Conservation (phyloP, 1,284 basidiomycete species). For the Polyporus tsugae region DNA sequence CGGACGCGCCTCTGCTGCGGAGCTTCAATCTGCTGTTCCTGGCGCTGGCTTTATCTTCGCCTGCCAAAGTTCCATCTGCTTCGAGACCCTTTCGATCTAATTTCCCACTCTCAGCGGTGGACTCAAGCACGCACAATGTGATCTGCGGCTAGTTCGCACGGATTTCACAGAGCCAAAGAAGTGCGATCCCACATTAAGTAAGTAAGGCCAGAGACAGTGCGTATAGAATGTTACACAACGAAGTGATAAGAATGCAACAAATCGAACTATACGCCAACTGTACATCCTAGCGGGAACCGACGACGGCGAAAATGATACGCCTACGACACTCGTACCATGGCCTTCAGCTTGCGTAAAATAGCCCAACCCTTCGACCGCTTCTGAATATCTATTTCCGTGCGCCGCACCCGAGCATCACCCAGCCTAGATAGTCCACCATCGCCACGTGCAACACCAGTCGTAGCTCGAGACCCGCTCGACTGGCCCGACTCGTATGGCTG, state of each 20-base stretch:
- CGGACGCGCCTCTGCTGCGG: constrained; percentile 19
- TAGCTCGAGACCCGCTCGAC: not conserved
- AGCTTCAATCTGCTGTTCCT: constrained; percentile 29
- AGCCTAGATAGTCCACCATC: not conserved
- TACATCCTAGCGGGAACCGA: not conserved
- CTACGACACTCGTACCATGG: not conserved
- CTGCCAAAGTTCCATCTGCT: not conserved
- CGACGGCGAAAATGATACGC: not conserved
- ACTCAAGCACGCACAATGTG: not conserved
- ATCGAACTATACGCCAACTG: not conserved
- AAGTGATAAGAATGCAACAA: constrained; percentile 1
- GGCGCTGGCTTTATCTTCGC: not conserved
- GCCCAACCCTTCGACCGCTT: constrained; percentile 5
- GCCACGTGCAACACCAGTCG: not conserved
- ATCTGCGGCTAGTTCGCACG: not conserved
- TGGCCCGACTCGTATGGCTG: not conserved
- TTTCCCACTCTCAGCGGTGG: not conserved
- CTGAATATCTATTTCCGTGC: not conserved
- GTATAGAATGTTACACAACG: not conserved
- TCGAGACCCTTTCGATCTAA: not conserved
- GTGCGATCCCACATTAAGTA: not conserved
- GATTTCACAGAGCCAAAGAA: not conserved
- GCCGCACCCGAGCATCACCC: not conserved
- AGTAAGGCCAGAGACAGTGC: not conserved
- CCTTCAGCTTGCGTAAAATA: constrained; percentile 16